phyloP scores from a whole-genome alignment of 331 rosid genomes.

The Rhamnella rubrinervis region DNA sequence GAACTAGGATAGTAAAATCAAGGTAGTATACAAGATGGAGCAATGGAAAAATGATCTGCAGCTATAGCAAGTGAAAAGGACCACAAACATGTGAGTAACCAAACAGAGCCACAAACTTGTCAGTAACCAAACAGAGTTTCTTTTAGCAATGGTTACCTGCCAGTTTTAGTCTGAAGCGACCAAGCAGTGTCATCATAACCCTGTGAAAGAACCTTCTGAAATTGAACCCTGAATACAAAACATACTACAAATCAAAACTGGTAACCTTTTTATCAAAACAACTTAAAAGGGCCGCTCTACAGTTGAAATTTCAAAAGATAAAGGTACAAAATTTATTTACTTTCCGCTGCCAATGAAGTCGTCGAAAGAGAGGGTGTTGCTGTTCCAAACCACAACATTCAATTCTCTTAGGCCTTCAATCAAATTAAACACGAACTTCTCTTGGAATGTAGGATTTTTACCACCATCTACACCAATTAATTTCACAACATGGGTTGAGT shows the following conservation, averaged over 20 bases:
- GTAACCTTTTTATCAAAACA: not conserved
- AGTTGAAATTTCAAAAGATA: not conserved
- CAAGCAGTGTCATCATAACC: slow-evolving; percentile 78
- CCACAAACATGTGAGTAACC: too few species aligned
- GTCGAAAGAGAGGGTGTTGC: slow-evolving; percentile 66
- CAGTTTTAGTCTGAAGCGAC: slow-evolving; percentile 80
- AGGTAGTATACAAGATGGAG: too few species aligned
- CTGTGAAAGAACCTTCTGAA: slow-evolving; percentile 72
- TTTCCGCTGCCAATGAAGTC: slow-evolving; percentile 84
- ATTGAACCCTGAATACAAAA: slow-evolving; percentile 48
- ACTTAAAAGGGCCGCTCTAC: slow-evolving; percentile 1
- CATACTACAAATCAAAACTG: slow-evolving; percentile 12
- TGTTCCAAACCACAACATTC: slow-evolving; percentile 73
- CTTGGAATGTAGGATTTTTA: slow-evolving; percentile 61
- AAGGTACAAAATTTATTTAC: slow-evolving; percentile 33
- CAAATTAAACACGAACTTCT: slow-evolving; percentile 64
- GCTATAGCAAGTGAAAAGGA: too few species aligned
- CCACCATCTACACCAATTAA: slow-evolving; percentile 63
- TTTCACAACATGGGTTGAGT: not conserved
- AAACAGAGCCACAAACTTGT: too few species aligned
- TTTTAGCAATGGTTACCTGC: slow-evolving; percentile 48
- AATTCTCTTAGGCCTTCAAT: slow-evolving; percentile 89
- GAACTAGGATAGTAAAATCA: not conserved
- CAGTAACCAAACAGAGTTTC: too few species aligned
- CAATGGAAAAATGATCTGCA: too few species aligned